Conservation (phyloP, 1,284 basidiomycete species). For the Ustilago crameri region DNA sequence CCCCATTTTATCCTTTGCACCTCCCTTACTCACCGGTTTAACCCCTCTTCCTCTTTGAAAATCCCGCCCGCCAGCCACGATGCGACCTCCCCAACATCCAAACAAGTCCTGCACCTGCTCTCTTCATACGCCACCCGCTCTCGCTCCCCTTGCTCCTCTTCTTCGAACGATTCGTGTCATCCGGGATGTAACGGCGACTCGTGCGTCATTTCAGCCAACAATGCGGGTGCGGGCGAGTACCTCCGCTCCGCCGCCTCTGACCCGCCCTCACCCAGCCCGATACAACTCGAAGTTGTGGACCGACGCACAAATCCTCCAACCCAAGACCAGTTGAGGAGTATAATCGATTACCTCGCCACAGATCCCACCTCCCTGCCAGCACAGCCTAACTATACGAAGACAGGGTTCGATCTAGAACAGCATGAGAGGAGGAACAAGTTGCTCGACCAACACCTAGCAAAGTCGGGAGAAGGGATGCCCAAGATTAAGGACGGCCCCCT, state of each 20-base stretch:
- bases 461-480: no score
- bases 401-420: constrained; percentile 16
- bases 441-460: constrained; percentile 12
- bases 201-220: constrained; percentile 27
- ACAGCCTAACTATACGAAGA: neutral
- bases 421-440: constrained; percentile 16
- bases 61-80: constrained; percentile 28
- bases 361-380: constrained; percentile 9
- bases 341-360: constrained; percentile 35
- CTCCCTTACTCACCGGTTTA: neutral
- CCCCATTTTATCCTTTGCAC: neutral
- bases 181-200: constrained; percentile 22
- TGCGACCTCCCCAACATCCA: constrained; percentile 19
- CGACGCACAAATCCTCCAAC: constrained; percentile 31
- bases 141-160: neutral
- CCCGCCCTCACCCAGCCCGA: neutral
- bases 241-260: constrained; percentile 29
- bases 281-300: constrained; percentile 44
- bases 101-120: constrained; percentile 34
- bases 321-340: constrained; percentile 35
- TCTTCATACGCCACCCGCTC: constrained; percentile 9
- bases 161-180: neutral
- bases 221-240: constrained; percentile 24
- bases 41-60: no score
- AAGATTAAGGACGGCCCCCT: constrained; percentile 45